These are phyloP conservation scores for Nitzschia sp. DNA, from an alignment of 108 stramenopile species.

Conservation along the genomic window DNA sequence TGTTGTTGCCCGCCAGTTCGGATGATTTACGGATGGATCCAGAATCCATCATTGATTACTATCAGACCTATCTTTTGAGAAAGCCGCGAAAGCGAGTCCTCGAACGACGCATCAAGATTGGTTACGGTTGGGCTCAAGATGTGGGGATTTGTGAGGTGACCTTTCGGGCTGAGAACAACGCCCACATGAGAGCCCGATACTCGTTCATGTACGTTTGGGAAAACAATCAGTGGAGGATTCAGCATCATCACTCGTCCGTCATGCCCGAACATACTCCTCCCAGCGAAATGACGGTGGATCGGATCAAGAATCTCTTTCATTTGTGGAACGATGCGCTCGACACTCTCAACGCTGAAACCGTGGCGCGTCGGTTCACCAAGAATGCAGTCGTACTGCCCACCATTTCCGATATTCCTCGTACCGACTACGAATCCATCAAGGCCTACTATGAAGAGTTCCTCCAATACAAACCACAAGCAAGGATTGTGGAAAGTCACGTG, in stretches of 20 bases:
- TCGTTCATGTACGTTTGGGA: constrained; percentile 66
- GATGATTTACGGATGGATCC: constrained; percentile 40
- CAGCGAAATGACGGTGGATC: constrained; percentile 21
- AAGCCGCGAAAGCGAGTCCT: constrained; percentile 49
- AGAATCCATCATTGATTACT: constrained; percentile 47
- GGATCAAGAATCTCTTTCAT: constrained; percentile 36
- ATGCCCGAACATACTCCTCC: constrained; percentile 55
- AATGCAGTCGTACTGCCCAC: constrained; percentile 39
- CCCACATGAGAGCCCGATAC: constrained; percentile 54
- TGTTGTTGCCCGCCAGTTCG: constrained; percentile 47
- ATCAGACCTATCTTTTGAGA: constrained; percentile 37
- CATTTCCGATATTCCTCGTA: constrained; percentile 24
- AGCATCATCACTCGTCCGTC: constrained; percentile 66
- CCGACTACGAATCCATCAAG: background rate
- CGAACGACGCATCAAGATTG: constrained; percentile 22
- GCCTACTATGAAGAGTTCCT: constrained; percentile 29
- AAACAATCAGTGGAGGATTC: constrained; percentile 73
- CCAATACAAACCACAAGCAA: constrained; percentile 4
- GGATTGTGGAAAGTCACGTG: constrained; percentile 23
- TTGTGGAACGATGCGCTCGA: constrained; percentile 50
- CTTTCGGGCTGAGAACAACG: constrained; percentile 19
- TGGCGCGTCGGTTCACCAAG: constrained; percentile 44
- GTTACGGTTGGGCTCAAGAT: constrained; percentile 42
- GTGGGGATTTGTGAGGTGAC: constrained; percentile 40
- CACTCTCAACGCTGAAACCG: constrained; percentile 42